A percentile compares a stretch with the other conserved stretches of the same genome.
These are phyloP conservation scores for Astrocystis sublimbata DNA, from an alignment of 495 filamentous ascomycete genomes.

Conservation along the genomic window DNA sequence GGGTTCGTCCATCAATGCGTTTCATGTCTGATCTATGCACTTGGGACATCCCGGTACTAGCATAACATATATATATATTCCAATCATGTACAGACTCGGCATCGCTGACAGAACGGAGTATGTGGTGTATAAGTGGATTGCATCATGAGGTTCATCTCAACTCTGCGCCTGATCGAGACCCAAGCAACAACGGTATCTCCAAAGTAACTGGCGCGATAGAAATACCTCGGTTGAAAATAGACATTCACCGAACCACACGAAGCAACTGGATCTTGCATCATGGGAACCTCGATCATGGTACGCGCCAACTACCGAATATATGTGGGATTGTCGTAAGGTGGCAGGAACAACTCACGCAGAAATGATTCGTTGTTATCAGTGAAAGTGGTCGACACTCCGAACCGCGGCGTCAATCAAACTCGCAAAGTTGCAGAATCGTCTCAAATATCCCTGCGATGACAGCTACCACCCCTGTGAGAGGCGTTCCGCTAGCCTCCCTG, in stretches of 20 bases:
- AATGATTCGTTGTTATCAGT: neutral
- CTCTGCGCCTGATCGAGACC: neutral
- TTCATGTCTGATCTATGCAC: neutral
- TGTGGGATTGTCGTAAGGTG: neutral
- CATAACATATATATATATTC: too few species aligned
- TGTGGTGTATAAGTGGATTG: neutral
- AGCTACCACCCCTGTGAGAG: slow-evolving; percentile 18
- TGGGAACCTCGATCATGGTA: neutral
- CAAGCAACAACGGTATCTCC: neutral
- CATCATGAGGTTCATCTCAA: neutral
- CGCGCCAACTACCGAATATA: neutral
- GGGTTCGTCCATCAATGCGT: neutral
- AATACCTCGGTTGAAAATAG: slow-evolving; percentile 1
- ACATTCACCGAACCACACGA: neutral
- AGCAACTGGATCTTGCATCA: neutral
- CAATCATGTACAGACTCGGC: too few species aligned
- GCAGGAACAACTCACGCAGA: neutral
- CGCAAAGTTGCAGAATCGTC: slow-evolving; percentile 27
- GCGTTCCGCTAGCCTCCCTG: slow-evolving; percentile 23
- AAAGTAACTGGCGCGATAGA: neutral
- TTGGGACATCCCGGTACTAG: neutral
- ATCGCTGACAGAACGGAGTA: neutral
- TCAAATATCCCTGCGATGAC: slow-evolving; percentile 23
- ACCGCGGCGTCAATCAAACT: slow-evolving; percentile 25
- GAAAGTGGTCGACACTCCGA: neutral